phyloP scores from a whole-genome alignment of 2,329 filamentous ascomycete genomes.

The Saccharata proteae region DNA sequence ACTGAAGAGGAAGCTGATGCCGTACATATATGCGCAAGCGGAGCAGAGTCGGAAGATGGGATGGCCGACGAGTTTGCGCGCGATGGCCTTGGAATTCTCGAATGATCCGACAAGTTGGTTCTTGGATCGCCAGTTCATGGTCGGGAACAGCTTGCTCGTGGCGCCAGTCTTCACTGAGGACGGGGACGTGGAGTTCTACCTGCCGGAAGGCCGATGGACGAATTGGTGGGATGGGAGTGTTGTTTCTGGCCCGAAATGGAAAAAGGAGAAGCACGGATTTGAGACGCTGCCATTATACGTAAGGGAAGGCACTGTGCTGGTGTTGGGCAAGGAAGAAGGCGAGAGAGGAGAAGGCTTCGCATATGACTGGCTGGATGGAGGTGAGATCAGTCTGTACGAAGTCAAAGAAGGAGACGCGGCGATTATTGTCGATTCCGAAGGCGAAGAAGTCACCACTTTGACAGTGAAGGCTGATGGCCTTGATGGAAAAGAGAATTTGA shows the following conservation, averaged over 20 bases:
- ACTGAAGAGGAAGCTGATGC: constrained; percentile 45
- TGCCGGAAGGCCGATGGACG: constrained; percentile 42
- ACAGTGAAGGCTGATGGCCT: constrained; percentile 19
- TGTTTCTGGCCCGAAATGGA: constrained; percentile 31
- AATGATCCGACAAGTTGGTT: constrained; percentile 56
- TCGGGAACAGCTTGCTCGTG: constrained; percentile 52
- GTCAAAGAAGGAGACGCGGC: constrained; percentile 22
- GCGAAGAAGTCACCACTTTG: constrained; percentile 19
- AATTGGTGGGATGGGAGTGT: constrained; percentile 34
- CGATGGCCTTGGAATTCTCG: constrained; percentile 59
- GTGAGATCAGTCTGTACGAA: constrained; percentile 27
- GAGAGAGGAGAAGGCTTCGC: constrained; percentile 21
- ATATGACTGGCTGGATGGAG: constrained; percentile 30
- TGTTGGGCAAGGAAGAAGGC: constrained; percentile 27
- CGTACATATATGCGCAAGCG: constrained; percentile 44
- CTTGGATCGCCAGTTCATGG: constrained; percentile 61
- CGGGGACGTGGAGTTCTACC: constrained; percentile 55
- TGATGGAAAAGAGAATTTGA: constrained; percentile 17
- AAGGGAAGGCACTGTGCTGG: constrained; percentile 26
- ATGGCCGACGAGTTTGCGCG: constrained; percentile 47
- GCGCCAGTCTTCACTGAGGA: constrained; percentile 53
- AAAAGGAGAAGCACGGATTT: constrained; percentile 29
- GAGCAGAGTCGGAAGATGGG: constrained; percentile 40
- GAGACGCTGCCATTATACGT: constrained; percentile 29
- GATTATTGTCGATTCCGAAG: constrained; percentile 22